Base-by-base conservation (phyloP, 306 rosid species). In the Rosa chinensis region DNA sequence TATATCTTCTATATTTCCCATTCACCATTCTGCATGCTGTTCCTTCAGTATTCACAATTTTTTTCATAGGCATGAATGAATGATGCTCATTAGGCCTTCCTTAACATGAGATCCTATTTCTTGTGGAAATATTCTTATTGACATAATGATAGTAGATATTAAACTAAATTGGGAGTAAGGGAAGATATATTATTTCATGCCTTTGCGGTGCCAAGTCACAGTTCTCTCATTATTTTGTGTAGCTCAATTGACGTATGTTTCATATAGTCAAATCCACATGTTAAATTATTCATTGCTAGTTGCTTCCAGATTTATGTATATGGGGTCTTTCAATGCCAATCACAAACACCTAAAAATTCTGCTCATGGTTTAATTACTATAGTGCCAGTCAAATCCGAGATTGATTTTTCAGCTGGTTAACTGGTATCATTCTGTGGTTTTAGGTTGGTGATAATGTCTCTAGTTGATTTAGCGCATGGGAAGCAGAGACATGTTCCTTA, bases 401-500 rank as follows among this genome's bases (percentile, higher is more conserved):
- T 45, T 68, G 76, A 10, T 59, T 45, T 66, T 43, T 78, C 50
- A 70, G 76, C 53, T 68, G 82, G 61, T 70, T 82, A 85, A 75
- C 74, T 47, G 52, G 58, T 78, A 37, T 83, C 69, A 70, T 82
- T 84, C 77, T 77, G 83, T 81, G 49, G 47, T 74, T 80, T 80
- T 86, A 94, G 99, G 81, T 85, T 94, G 90, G 99, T 94, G 83
- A 94, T 94, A 79, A 94, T 92, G 97, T 91, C 97, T 70, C 84
- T 94, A 90, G 97, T 94, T 73, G 97, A 94, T 84, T 83, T 91
- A 79, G 94, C 99, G 1, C 97, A 92, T 49, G 99, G 97, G 83
- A 94, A 94, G 81, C 99, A 92, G 42, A 90, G 99, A 75, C 99
- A 94, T 81, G 97, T 94, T 81, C 99, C 99, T 18, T 94, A 94